Evolutionary conservation across 108 stramenopile genomes (phyloP).

Genomic region (Cyclotella baltica): DNA sequence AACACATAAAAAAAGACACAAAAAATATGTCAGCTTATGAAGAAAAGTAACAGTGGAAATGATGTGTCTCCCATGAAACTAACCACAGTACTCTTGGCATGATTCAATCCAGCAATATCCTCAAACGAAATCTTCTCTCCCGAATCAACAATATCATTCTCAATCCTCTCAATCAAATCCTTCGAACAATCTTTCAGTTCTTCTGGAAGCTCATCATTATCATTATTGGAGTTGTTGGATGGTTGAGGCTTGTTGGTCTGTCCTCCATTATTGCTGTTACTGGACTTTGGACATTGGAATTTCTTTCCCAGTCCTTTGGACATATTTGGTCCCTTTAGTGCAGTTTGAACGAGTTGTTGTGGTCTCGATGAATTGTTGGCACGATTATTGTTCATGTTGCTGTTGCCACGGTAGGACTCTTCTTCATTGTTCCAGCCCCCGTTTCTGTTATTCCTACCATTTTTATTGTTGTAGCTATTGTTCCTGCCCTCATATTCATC

Average conservation of each 20-base stretch:
- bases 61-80: neutral
- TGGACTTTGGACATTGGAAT: constrained; percentile 76
- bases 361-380: constrained; percentile 34
- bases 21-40: no score
- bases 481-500: constrained; percentile 26
- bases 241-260: constrained; percentile 21
- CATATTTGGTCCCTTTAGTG: constrained; percentile 55
- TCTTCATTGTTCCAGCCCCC: neutral
- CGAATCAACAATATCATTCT: constrained; percentile 83
- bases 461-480: constrained; percentile 1
- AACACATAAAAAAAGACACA: neutral
- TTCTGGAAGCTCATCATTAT: constrained; percentile 88
- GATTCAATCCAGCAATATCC: constrained; percentile 88
- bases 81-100: constrained; percentile 87
- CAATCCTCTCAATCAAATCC: constrained; percentile 87
- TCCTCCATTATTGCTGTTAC: constrained; percentile 22
- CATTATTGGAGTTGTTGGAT: constrained; percentile 10
- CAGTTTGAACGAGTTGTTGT: constrained; percentile 33
- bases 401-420: neutral
- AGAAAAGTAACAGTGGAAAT: no score
- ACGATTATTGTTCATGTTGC: constrained; percentile 10
- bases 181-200: constrained; percentile 84
- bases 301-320: constrained; percentile 82
- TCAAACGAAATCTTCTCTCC: constrained; percentile 86
- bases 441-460: neutral